These are phyloP conservation scores for Phytophthora nicotianae DNA, from an alignment of 352 stramenopile species.

Conservation along the genomic window DNA sequence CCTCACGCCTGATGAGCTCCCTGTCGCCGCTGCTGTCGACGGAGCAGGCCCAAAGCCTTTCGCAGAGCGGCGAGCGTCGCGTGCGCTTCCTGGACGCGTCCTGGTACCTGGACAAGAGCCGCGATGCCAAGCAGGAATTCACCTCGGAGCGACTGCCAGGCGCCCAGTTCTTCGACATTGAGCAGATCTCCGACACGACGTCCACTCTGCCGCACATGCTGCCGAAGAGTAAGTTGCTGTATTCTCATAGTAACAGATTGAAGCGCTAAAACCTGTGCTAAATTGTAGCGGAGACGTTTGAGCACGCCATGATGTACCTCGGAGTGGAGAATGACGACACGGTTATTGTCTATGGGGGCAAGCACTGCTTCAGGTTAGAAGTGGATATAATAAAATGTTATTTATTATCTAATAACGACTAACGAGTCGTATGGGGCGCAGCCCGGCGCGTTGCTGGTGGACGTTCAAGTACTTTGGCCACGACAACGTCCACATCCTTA, in stretches of 20 bases:
- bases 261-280: background rate
- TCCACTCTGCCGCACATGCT: constrained; percentile 89
- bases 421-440: constrained; percentile 12
- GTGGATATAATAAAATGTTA: background rate
- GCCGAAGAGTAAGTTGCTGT: constrained; percentile 40
- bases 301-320: constrained; percentile 62
- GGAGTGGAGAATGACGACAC: constrained; percentile 74
- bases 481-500: constrained; percentile 85
- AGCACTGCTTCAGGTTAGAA: constrained; percentile 81
- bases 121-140: constrained; percentile 70
- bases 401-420: background rate
- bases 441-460: constrained; percentile 84
- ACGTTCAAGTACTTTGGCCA: constrained; percentile 92
- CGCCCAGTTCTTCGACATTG: constrained; percentile 94
- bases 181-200: constrained; percentile 73
- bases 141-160: constrained; percentile 66
- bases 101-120: constrained; percentile 82
- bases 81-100: constrained; percentile 81
- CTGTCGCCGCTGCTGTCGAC: constrained; percentile 61
- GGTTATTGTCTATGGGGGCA: constrained; percentile 83
- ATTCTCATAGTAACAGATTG: background rate
- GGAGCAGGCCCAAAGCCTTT: constrained; percentile 47
- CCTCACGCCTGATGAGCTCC: constrained; percentile 20
- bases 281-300: constrained; percentile 60
- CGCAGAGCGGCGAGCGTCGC: constrained; percentile 27